Conservation (phyloP, 371 early-diverging fungal genomes). For the Haplosporangium sp. region DNA sequence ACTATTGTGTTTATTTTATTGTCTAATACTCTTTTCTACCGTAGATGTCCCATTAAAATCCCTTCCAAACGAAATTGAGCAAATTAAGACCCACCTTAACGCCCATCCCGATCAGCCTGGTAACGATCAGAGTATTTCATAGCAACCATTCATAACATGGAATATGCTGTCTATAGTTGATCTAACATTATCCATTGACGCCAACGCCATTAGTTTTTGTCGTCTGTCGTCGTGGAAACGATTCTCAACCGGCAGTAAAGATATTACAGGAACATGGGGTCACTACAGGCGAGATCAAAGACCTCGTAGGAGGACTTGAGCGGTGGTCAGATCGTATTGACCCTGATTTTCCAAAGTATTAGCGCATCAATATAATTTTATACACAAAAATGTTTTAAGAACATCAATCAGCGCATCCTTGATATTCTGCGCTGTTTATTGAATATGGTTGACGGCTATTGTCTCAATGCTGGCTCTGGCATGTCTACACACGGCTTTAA, state of each 20-base stretch:
- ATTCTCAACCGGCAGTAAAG: slow-evolving; percentile 88
- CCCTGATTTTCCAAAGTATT: slow-evolving; percentile 86
- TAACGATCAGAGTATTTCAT: slow-evolving; percentile 5
- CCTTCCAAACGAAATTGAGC: slow-evolving; percentile 25
- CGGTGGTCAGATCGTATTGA: slow-evolving; percentile 86
- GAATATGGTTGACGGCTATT: too few species aligned
- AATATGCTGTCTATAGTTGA: background rate
- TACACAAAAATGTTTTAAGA: background rate
- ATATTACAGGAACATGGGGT: slow-evolving; percentile 69
- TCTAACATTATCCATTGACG: background rate
- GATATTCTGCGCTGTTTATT: too few species aligned
- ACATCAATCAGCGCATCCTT: too few species aligned
- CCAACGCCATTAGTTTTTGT: slow-evolving; percentile 36
- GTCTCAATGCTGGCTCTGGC: background rate
- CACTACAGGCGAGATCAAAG: slow-evolving; percentile 61
- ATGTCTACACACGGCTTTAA: slow-evolving; percentile 19
- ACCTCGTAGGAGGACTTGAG: slow-evolving; percentile 86
- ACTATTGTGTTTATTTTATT: too few species aligned
- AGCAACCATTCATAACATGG: background rate
- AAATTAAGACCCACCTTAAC: slow-evolving; percentile 34
- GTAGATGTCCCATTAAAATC: slow-evolving; percentile 40
- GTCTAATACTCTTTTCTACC: background rate
- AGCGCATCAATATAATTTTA: slow-evolving; percentile 5
- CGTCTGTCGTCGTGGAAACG: slow-evolving; percentile 93
- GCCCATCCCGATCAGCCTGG: slow-evolving; percentile 58